A percentile compares a stretch with the other conserved stretches of the same genome.
phyloP scores from a whole-genome alignment of 768 basidiomycete species.

The Jaapia argillacea region DNA sequence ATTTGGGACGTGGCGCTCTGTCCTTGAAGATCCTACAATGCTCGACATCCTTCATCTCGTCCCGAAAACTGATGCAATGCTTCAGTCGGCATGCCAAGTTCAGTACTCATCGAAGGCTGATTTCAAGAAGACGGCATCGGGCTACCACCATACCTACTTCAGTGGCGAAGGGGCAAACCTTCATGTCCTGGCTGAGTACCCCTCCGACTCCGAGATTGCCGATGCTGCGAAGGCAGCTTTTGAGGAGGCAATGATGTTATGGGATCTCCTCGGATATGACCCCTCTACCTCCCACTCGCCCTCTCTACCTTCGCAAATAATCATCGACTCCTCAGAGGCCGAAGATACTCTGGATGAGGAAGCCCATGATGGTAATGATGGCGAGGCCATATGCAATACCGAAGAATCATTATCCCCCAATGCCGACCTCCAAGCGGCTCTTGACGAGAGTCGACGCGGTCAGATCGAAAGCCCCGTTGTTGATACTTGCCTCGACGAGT shows the following conservation, averaged over 20 bases:
- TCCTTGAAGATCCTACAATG: conserved; percentile 24
- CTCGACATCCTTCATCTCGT: conserved; percentile 21
- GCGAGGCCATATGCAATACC: background rate
- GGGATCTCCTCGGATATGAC: conserved; percentile 8
- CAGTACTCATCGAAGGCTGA: background rate
- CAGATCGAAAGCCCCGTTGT: background rate
- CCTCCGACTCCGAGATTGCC: conserved; percentile 12
- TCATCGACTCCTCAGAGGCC: background rate
- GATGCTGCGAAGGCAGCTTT: conserved; percentile 6
- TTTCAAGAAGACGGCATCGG: background rate
- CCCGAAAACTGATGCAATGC: conserved; percentile 15
- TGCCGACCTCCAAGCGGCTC: no score
- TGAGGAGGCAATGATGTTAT: conserved; percentile 11
- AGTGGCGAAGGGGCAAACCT: conserved; percentile 13
- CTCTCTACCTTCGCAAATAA: background rate
- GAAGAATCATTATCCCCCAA: no score
- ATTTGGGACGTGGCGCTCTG: conserved; percentile 20
- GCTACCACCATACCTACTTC: conserved; percentile 21
- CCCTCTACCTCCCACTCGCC: background rate
- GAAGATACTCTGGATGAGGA: background rate
- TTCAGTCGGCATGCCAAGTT: background rate
- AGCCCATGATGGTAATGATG: background rate
- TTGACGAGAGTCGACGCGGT: background rate
- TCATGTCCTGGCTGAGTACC: conserved; percentile 11
- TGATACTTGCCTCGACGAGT: no score